phyloP scores from a whole-genome alignment of 108 stramenopile genomes.

The Fragilariopsis cylindrus region DNA sequence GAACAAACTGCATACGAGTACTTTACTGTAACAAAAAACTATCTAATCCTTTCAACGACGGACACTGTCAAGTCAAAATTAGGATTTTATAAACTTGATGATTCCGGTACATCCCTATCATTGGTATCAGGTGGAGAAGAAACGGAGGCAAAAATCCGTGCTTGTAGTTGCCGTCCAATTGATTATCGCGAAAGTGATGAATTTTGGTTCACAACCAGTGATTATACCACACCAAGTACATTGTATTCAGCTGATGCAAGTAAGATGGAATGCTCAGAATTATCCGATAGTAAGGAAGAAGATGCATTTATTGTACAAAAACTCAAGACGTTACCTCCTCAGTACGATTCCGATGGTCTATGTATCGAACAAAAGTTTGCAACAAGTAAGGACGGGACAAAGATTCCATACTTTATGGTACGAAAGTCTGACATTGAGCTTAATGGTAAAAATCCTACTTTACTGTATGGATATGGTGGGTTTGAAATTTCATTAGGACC shows the following conservation, averaged over 20 bases:
- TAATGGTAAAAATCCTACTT: conserved; percentile 63
- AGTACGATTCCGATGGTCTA: conserved; percentile 63
- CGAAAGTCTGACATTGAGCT: conserved; percentile 49
- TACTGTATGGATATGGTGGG: conserved; percentile 91
- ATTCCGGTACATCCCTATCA: conserved; percentile 51
- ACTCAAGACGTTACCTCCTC: conserved; percentile 66
- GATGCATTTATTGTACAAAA: conserved; percentile 51
- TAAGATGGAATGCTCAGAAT: conserved; percentile 33
- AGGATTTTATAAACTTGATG: conserved; percentile 72
- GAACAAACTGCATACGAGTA: conserved; percentile 68
- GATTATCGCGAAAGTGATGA: conserved; percentile 66
- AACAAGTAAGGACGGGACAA: conserved; percentile 80
- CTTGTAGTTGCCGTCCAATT: conserved; percentile 52
- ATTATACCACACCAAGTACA: conserved; percentile 72
- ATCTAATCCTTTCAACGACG: conserved; percentile 72
- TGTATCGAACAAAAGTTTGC: conserved; percentile 70
- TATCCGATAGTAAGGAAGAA: conserved; percentile 13
- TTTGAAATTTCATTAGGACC: conserved; percentile 96
- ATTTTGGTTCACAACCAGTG: conserved; percentile 74
- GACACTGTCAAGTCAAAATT: conserved; percentile 84
- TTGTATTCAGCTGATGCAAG: conserved; percentile 70
- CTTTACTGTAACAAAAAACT: conserved; percentile 76
- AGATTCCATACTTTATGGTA: conserved; percentile 83
- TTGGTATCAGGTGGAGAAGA: conserved; percentile 52
- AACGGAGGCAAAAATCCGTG: conserved; percentile 65